Percentiles rank a stretch among this genome's conserved stretches.
phyloP scores from a whole-genome alignment of 1,139 yeast genomes.

The Geotrichum phurueaensis region DNA sequence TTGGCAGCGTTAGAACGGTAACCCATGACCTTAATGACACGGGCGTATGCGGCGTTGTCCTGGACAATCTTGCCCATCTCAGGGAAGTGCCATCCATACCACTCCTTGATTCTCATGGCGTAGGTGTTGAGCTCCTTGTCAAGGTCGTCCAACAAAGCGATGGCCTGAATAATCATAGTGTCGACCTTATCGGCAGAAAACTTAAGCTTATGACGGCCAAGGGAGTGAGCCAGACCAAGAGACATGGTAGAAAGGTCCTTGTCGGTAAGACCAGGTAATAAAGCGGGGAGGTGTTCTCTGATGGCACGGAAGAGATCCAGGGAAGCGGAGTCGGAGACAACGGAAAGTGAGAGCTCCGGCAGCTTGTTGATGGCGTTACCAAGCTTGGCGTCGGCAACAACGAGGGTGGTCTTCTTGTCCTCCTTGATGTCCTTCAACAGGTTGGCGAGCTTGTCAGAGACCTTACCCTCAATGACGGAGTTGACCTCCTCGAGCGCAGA shows the following conservation, averaged over 20 bases:
- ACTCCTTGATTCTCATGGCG: slow-evolving; percentile 98
- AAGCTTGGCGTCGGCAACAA: slow-evolving; percentile 91
- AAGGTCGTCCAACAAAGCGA: slow-evolving; percentile 90
- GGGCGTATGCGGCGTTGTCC: slow-evolving; percentile 63
- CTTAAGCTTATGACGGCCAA: slow-evolving; percentile 95
- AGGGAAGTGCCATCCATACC: slow-evolving; percentile 99
- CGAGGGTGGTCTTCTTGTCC: slow-evolving; percentile 83
- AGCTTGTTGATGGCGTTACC: slow-evolving; percentile 95
- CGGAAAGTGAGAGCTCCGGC: slow-evolving; percentile 73
- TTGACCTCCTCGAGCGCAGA: slow-evolving; percentile 94
- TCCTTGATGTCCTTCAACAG: slow-evolving; percentile 75
- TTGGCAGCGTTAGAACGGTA: slow-evolving; percentile 83
- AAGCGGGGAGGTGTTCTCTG: slow-evolving; percentile 86
- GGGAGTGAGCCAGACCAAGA: slow-evolving; percentile 85
- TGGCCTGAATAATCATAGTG: slow-evolving; percentile 98
- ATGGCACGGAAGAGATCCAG: slow-evolving; percentile 92
- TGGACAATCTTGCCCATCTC: slow-evolving; percentile 93
- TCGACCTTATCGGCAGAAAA: slow-evolving; percentile 97
- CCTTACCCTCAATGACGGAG: slow-evolving; percentile 88
- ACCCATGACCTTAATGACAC: slow-evolving; percentile 91
- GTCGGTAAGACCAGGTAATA: slow-evolving; percentile 88
- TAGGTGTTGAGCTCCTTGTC: slow-evolving; percentile 97
- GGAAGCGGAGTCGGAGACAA: slow-evolving; percentile 91
- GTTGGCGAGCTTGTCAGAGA: slow-evolving; percentile 72
- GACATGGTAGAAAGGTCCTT: slow-evolving; percentile 88